phyloP scores from a whole-genome alignment of 164 flowering plant genomes.

The Protea cynaroides region DNA sequence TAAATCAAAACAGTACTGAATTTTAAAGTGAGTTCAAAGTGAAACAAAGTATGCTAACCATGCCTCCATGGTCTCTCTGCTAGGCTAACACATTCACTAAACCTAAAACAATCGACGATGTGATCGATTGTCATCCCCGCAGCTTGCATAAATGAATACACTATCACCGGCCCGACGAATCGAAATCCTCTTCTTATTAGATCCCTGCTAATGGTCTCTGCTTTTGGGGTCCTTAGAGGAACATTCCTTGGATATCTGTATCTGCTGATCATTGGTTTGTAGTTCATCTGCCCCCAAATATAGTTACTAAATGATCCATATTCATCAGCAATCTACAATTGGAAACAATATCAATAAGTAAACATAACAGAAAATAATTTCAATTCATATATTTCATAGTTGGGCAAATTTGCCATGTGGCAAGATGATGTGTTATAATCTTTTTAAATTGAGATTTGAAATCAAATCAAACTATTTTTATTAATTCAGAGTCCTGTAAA shows the following conservation, averaged over 20 bases:
- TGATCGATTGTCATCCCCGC: constrained; percentile 86
- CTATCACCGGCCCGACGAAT: constrained; percentile 78
- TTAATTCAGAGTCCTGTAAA: not conserved
- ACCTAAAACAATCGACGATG: constrained; percentile 71
- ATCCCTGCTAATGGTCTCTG: constrained; percentile 80
- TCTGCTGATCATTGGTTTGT: constrained; percentile 61
- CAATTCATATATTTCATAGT: no score
- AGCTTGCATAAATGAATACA: constrained; percentile 87
- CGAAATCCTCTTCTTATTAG: constrained; percentile 67
- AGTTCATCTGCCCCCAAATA: constrained; percentile 68
- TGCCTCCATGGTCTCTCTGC: constrained; percentile 51
- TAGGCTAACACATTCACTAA: constrained; percentile 53
- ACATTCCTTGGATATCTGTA: constrained; percentile 67
- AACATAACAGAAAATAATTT: no score
- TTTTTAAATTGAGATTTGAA: no score
- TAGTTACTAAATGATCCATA: constrained; percentile 76
- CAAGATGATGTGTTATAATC: no score
- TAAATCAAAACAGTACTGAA: no score
- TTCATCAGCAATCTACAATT: constrained; percentile 52
- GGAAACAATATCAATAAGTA: no score
- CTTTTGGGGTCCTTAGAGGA: constrained; percentile 69
- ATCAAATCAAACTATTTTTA: no score
- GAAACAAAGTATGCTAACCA: constrained; percentile 9
- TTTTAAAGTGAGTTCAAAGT: no score
- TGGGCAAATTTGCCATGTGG: no score